Conservation (phyloP, 768 basidiomycete species). For the Russula sp. region DNA sequence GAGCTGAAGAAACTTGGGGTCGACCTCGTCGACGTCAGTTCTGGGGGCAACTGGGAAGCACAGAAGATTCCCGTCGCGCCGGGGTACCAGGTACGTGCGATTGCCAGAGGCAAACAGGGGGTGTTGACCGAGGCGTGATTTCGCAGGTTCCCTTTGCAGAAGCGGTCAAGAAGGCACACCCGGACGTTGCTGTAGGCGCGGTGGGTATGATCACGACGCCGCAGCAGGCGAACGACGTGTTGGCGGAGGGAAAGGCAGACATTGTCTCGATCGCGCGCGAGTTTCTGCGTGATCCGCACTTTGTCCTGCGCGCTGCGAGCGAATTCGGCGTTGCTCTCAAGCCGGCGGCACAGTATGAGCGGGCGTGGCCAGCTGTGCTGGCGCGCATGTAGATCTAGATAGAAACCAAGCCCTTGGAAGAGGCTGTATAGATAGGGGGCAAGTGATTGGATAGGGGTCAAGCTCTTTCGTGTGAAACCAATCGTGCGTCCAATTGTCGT, state of each 20-base stretch:
- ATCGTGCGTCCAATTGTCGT: too few species aligned
- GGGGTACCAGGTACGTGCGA: conserved; percentile 55
- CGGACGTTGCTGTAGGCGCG: conserved; percentile 46
- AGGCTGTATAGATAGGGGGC: too few species aligned
- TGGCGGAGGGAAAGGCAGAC: conserved; percentile 63
- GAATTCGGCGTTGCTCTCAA: conserved; percentile 58
- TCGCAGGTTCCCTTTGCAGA: conserved; percentile 60
- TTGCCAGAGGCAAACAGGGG: too few species aligned
- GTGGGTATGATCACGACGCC: conserved; percentile 72
- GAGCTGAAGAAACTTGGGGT: conserved; percentile 53
- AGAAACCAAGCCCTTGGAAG: too few species aligned
- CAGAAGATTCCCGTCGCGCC: conserved; percentile 51
- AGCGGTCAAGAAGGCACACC: conserved; percentile 52
- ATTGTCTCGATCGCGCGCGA: conserved; percentile 62
- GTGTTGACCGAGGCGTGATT: too few species aligned
- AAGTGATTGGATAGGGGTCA: too few species aligned
- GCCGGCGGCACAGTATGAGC: conserved; percentile 65
- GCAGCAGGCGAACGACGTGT: conserved; percentile 47
- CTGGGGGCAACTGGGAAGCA: conserved; percentile 30
- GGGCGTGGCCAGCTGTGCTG: conserved; percentile 43
- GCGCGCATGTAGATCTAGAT: conserved; percentile 22
- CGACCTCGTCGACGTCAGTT: too few species aligned
- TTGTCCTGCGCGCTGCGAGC: conserved; percentile 53
- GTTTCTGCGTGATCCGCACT: conserved; percentile 61
- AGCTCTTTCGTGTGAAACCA: too few species aligned